Evolutionary conservation across 306 rosid species (phyloP), one percentile per base, ranked within the genome.

Genomic region (Trifolium dubium): DNA sequence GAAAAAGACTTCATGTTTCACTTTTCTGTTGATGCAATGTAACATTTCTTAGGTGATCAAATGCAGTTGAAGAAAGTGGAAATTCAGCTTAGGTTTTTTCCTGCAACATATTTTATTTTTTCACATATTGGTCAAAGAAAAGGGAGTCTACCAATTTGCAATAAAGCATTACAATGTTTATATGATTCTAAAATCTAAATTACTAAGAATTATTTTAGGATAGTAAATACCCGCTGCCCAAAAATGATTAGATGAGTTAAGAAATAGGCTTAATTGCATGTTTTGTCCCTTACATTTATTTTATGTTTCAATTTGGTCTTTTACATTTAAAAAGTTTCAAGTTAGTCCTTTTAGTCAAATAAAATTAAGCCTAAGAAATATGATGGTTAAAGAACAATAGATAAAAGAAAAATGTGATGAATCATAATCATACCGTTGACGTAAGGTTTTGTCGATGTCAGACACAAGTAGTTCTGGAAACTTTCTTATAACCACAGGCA

Each of bases 381-480:
- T 34, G 54, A 61, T 70, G 63, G 65, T 34, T 11, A 44, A 73
- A 18, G 73, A 71, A 54, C 68, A 4, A 35, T 63, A 73, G 51
- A 62, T 32, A 41, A 76, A 14, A 64, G 40, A 72, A 37, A 32
- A 34, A 63, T 34, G 47, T 31, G 59, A 80, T 8, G 44, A 54
- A 67, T 54, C 15, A 39, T 64, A 70, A 72, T 55, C 71, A 81
- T 88, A 90, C 98, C 96, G 88, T 39, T 90, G 94, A 49, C 77
- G 84, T 68, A 93, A 39, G 66, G 91, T 88, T 84, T 43, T 77
- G 70, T 89, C 87, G n/a, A 83, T 72, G 80, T 93, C 87, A 40
- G 89, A 76, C 32, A 93, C 87, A 41, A 93, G 93, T 71, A 93
- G 77, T 86, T 93, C 92, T 1, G 98, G 98, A 77, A 84, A 91